Conservation (phyloP, 140 eudicot genomes). For the Erigeron philadelphicus region DNA sequence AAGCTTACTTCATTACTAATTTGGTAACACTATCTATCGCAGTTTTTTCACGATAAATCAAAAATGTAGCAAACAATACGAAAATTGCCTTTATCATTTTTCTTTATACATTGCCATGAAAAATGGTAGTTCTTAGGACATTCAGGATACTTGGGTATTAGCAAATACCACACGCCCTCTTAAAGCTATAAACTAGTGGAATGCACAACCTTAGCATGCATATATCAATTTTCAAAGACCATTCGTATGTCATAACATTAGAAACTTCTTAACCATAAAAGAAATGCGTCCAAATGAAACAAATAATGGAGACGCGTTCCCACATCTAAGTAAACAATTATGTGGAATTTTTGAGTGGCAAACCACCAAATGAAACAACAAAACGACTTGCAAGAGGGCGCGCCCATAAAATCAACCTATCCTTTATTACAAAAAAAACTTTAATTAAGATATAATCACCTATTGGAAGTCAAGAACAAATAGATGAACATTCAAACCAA, state of each 20-base stretch:
- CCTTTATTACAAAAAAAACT: slow-evolving; percentile 3
- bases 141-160: too few relatives aligned
- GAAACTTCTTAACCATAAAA: neutral
- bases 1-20: too few relatives aligned
- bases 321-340: neutral
- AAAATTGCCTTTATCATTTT: too few relatives aligned
- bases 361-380: slow-evolving; percentile 3
- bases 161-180: too few relatives aligned
- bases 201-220: too few relatives aligned
- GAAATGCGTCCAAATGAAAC: neutral
- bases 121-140: too few relatives aligned
- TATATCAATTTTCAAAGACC: too few relatives aligned
- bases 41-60: neutral
- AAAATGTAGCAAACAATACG: neutral
- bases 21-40: too few relatives aligned
- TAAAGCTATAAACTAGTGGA: too few relatives aligned
- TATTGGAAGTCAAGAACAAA: slow-evolving; percentile 19
- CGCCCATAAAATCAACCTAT: slow-evolving; percentile 1
- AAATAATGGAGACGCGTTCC: neutral
- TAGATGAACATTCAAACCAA: slow-evolving; percentile 13
- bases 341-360: neutral
- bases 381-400: slow-evolving; percentile 9
- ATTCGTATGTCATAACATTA: too few relatives aligned
- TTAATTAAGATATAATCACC: slow-evolving; percentile 4
- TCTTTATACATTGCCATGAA: too few relatives aligned